These are phyloP conservation scores for Plantago rigida DNA, from an alignment of 305 asterid genomes.

Conservation along the genomic window DNA sequence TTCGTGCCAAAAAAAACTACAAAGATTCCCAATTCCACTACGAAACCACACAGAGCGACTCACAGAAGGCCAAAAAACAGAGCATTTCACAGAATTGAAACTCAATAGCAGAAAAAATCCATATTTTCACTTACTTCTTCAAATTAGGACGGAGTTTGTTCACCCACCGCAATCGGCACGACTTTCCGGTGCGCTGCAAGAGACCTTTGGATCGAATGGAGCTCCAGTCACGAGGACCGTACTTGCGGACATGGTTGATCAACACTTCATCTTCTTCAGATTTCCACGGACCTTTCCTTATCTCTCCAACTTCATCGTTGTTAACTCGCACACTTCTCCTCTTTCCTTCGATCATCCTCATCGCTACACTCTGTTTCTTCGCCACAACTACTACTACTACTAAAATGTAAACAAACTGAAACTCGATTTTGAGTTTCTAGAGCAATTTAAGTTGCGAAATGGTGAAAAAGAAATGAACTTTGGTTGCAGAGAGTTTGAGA, in stretches of 20 bases:
- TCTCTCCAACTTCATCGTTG: constrained; percentile 40
- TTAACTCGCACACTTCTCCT: constrained; percentile 27
- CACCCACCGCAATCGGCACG: constrained; percentile 96
- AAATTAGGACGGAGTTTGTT: constrained; percentile 83
- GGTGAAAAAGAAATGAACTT: no score
- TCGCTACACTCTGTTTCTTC: background rate
- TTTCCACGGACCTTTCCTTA: constrained; percentile 94
- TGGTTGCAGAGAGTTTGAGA: no score
- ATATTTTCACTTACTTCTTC: constrained; percentile 41
- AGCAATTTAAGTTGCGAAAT: no score
- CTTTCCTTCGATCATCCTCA: constrained; percentile 24
- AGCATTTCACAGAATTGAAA: no score
- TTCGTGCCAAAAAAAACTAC: no score
- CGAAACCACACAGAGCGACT: no score
- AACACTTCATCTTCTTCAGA: constrained; percentile 77
- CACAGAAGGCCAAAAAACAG: no score
- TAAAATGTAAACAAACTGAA: no score
- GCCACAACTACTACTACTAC: no score
- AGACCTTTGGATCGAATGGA: constrained; percentile 99
- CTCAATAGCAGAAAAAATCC: background rate
- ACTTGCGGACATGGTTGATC: constrained; percentile 54
- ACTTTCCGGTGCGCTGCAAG: constrained; percentile 71
- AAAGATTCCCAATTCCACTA: background rate
- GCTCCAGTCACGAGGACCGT: constrained; percentile 91
- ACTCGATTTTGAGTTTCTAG: no score